Conservation (phyloP, 1,284 basidiomycete species). For the Cutaneotrichosporon daszewskae region DNA sequence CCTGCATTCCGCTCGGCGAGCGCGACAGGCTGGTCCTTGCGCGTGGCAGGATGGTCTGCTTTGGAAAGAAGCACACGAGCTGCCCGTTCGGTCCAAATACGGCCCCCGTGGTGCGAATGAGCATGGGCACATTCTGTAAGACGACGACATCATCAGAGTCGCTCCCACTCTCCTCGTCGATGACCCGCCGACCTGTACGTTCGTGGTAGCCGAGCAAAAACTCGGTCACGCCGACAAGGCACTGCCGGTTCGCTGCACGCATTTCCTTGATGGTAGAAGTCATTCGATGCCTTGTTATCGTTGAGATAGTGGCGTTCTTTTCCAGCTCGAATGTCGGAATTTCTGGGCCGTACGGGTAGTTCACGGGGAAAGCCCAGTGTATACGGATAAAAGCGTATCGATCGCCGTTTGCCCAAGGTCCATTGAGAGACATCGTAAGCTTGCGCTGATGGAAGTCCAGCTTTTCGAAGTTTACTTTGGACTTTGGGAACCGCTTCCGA, state of each 20-base stretch:
- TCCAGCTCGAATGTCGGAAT: constrained; percentile 76
- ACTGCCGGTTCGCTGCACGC: constrained; percentile 64
- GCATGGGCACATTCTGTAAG: constrained; percentile 39
- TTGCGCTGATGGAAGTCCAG: constrained; percentile 72
- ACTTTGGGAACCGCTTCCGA: constrained; percentile 59
- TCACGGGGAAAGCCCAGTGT: constrained; percentile 80
- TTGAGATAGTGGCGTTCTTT: constrained; percentile 69
- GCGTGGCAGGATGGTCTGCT: constrained; percentile 38
- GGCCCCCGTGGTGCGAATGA: constrained; percentile 42
- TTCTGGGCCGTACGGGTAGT: constrained; percentile 67
- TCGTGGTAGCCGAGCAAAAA: constrained; percentile 62
- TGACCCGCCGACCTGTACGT: constrained; percentile 29
- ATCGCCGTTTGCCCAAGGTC: constrained; percentile 79
- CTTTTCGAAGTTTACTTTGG: constrained; percentile 82
- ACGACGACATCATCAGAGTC: constrained; percentile 31
- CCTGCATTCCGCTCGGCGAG: constrained; percentile 29
- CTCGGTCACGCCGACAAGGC: constrained; percentile 70
- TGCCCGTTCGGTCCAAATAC: constrained; percentile 80
- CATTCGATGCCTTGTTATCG: constrained; percentile 68
- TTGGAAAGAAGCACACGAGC: constrained; percentile 77
- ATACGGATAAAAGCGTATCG: constrained; percentile 60
- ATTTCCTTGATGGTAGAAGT: constrained; percentile 67
- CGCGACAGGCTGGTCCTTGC: constrained; percentile 30
- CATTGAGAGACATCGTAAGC: constrained; percentile 79
- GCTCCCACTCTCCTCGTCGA: constrained; percentile 40